A percentile compares a stretch with the other conserved stretches of the same genome.
These are phyloP conservation scores for Suhomyces bokatorum DNA, from an alignment of 1,139 yeast species.

Conservation along the genomic window DNA sequence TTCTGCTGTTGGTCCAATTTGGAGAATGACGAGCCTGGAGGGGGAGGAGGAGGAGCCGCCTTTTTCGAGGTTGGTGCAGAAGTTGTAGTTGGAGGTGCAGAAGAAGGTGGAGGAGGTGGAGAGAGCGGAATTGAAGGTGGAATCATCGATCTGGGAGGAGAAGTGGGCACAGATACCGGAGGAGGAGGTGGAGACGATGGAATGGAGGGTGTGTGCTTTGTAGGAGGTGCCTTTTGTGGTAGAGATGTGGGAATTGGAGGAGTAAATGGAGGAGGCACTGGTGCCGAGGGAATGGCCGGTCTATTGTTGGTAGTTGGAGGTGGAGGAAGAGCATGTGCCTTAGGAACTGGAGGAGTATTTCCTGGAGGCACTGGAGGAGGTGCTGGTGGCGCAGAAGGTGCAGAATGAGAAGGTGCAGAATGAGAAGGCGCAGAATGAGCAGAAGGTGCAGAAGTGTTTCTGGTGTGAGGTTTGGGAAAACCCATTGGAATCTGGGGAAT, in stretches of 20 bases:
- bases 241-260: constrained; percentile 12
- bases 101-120: constrained; percentile 10
- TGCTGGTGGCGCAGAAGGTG: constrained; percentile 3
- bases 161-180: constrained; percentile 13
- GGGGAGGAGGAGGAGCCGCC: constrained; percentile 16
- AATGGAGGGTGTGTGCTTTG: constrained; percentile 14
- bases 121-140: constrained; percentile 8
- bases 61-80: constrained; percentile 12
- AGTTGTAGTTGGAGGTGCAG: constrained; percentile 10
- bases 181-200: constrained; percentile 19
- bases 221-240: constrained; percentile 12
- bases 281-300: background rate
- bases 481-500: constrained; percentile 13
- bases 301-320: background rate
- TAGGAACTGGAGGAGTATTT: constrained; percentile 11
- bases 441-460: constrained; percentile 11
- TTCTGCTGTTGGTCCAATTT: constrained; percentile 46
- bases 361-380: background rate
- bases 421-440: too few relatives aligned
- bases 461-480: constrained; percentile 9
- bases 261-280: constrained; percentile 2
- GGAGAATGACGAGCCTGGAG: constrained; percentile 34
- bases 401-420: constrained; percentile 13
- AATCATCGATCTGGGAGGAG: constrained; percentile 4
- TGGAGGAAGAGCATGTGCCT: constrained; percentile 1